phyloP scores from a whole-genome alignment of 441 rosid genomes.

The Pelargonium cotyledonis region DNA sequence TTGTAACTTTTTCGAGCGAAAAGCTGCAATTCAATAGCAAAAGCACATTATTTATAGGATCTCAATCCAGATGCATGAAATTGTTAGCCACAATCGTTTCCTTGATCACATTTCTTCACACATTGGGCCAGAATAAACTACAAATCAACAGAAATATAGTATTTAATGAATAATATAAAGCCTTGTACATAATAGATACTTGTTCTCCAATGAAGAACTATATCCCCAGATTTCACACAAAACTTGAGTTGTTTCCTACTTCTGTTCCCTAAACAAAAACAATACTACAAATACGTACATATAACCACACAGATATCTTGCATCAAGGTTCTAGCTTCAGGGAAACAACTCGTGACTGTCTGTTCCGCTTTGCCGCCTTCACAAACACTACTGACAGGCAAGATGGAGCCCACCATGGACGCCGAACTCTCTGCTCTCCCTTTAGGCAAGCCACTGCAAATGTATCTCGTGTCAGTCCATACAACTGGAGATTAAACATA shows the following conservation, averaged over 20 bases:
- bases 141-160: constrained; percentile 25
- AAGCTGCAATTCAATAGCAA: too few relatives aligned
- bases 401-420: constrained; percentile 99
- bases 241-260: constrained; percentile 19
- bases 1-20: too few relatives aligned
- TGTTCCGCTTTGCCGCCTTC: constrained; percentile 84
- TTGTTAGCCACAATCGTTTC: too few relatives aligned
- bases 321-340: constrained; percentile 92
- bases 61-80: too few relatives aligned
- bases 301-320: constrained; percentile 8
- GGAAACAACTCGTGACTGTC: constrained; percentile 92
- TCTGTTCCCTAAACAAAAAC: constrained; percentile 27
- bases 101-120: constrained; percentile 13
- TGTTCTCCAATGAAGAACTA: constrained; percentile 5
- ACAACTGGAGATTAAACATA: background rate
- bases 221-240: constrained; percentile 21
- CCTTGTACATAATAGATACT: constrained; percentile 2
- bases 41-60: too few relatives aligned
- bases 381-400: constrained; percentile 73
- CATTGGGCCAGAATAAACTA: constrained; percentile 14
- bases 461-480: constrained; percentile 14
- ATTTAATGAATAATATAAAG: background rate
- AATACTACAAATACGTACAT: constrained; percentile 35
- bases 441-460: constrained; percentile 87
- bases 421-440: constrained; percentile 91